phyloP scores from a whole-genome alignment of 768 basidiomycete genomes.

The Imleria badia region DNA sequence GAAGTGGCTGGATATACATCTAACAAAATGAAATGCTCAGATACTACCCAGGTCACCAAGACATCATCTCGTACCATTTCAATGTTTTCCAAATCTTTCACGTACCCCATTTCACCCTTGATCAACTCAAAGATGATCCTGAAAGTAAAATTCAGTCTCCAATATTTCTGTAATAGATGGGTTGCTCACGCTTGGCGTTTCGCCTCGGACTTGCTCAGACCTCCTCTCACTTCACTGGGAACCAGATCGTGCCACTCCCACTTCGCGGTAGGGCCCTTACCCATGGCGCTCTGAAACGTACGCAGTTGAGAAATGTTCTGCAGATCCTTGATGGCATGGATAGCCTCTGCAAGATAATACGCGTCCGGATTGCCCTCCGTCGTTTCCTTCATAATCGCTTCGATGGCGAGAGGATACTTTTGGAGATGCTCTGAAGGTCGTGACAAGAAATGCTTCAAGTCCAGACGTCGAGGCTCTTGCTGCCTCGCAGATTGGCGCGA shows the following conservation, averaged over 20 bases:
- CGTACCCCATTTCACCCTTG: constrained; percentile 94
- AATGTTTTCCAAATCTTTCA: constrained; percentile 87
- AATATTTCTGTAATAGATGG: not conserved
- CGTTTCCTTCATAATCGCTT: constrained; percentile 85
- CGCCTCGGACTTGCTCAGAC: constrained; percentile 67
- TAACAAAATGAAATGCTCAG: constrained; percentile 30
- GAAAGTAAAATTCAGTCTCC: constrained; percentile 1
- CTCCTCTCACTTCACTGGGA: constrained; percentile 57
- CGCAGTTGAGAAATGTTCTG: constrained; percentile 79
- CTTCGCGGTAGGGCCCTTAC: constrained; percentile 73
- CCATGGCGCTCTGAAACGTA: constrained; percentile 90
- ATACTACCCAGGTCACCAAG: constrained; percentile 18
- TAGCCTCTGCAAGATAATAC: constrained; percentile 81
- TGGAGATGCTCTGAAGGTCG: constrained; percentile 64
- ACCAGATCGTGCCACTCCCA: constrained; percentile 93
- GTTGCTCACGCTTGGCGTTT: constrained; percentile 79
- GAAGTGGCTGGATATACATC: constrained; percentile 83
- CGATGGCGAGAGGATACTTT: constrained; percentile 74
- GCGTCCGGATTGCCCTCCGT: constrained; percentile 76
- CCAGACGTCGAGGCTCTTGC: constrained; percentile 57
- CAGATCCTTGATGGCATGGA: constrained; percentile 78
- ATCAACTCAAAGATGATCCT: constrained; percentile 94
- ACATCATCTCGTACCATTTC: constrained; percentile 49
- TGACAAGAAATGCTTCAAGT: constrained; percentile 61
- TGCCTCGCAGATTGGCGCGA: constrained; percentile 48